Percentiles rank a stretch among this genome's conserved stretches.
Conservation (phyloP, 2,329 filamentous ascomycete genomes). For the Ophiostoma ips region DNA sequence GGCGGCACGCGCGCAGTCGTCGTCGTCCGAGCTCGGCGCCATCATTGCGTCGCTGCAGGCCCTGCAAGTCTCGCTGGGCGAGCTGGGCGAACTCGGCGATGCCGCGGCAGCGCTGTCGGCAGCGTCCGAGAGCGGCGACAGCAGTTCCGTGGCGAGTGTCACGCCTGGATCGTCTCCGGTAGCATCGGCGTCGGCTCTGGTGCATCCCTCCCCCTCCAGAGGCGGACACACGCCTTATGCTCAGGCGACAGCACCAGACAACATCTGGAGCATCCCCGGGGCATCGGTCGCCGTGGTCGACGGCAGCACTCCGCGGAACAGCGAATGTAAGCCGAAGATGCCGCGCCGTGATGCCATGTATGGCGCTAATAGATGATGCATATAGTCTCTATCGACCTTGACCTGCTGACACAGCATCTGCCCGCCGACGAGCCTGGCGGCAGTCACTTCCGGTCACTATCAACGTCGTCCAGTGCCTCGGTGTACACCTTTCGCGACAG, state of each 20-base stretch:
- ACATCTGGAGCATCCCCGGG: background rate
- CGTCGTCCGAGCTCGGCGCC: conserved; percentile 2
- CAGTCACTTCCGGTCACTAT: background rate
- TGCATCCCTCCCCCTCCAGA: background rate
- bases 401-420: conserved; percentile 1
- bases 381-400: conserved; percentile 7
- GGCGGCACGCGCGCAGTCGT: conserved; percentile 5
- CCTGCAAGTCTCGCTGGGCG: conserved; percentile 5
- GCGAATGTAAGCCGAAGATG: background rate
- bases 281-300: background rate
- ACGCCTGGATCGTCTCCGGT: conserved; percentile 1
- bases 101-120: background rate
- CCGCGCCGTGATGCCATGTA: background rate
- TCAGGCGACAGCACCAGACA: too few relatives aligned
- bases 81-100: background rate
- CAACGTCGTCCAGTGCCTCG: background rate
- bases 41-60: conserved; percentile 7
- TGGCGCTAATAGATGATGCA: background rate
- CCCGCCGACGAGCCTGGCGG: background rate
- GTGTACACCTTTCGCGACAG: background rate
- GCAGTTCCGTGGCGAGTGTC: background rate
- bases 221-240: background rate
- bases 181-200: background rate
- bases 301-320: background rate
- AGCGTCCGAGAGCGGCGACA: background rate